These are phyloP conservation scores for Aspergillus thermomutatus DNA, from an alignment of 2,329 filamentous ascomycete species.

Conservation along the genomic window DNA sequence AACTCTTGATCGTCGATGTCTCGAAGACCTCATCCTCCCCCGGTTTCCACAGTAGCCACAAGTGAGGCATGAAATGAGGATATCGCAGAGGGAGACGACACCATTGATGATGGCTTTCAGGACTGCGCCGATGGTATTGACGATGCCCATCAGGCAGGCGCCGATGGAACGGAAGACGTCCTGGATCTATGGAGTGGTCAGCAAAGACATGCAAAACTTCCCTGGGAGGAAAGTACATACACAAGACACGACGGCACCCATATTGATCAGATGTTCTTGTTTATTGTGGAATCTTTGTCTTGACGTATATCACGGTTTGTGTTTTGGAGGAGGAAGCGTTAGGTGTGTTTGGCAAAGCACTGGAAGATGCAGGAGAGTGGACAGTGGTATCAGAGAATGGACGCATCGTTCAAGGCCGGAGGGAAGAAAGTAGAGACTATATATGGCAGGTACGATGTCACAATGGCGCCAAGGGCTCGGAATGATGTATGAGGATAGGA, in stretches of 20 bases:
- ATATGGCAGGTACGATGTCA: conserved; percentile 2
- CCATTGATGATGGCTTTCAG: conserved; percentile 65
- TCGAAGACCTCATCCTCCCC: conserved; percentile 24
- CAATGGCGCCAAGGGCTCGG: neutral
- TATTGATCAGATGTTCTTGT: conserved; percentile 43
- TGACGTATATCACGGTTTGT: conserved; percentile 11
- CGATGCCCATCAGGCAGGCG: conserved; percentile 63
- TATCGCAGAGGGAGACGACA: conserved; percentile 61
- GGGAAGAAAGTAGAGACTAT: conserved; percentile 4
- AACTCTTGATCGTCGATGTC: conserved; percentile 20
- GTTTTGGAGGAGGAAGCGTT: conserved; percentile 8
- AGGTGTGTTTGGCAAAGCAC: conserved; percentile 12
- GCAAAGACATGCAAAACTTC: neutral
- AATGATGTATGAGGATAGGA: conserved; percentile 1
- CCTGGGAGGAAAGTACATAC: conserved; percentile 55
- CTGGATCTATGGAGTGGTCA: conserved; percentile 47
- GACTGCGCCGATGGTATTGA: conserved; percentile 64
- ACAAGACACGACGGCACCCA: conserved; percentile 82
- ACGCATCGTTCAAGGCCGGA: conserved; percentile 19
- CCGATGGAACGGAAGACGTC: conserved; percentile 63
- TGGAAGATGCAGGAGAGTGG: conserved; percentile 29
- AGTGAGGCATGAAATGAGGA: conserved; percentile 64
- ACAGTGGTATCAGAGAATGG: conserved; percentile 27
- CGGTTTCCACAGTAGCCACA: conserved; percentile 39
- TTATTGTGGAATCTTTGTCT: conserved; percentile 4